Evolutionary conservation across 331 rosid species (phyloP), one percentile per base, ranked within the genome.

Genomic region (Malus hybrid): DNA sequence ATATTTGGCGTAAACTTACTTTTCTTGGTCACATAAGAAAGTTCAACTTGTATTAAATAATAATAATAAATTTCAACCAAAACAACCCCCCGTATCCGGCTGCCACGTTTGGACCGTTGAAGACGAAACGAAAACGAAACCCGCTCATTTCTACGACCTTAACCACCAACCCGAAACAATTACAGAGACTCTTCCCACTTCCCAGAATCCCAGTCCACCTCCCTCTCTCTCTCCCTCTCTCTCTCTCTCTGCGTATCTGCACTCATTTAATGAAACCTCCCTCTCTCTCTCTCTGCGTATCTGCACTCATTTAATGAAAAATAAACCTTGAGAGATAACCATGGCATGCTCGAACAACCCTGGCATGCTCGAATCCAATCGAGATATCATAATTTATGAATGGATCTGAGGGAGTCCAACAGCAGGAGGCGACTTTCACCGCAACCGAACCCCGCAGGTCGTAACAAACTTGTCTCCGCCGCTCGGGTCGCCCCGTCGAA

Each of bases 391-490:
- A 14, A 19, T 19, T 66, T 66, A 33, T 66, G 62, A 70, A 76
- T 79, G 80, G 78, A 69, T 77, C 73, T 78, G 44, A 54, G 28
- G 10, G 79, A 57, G 15, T 70, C 70, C 52, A 66, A 24, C 8
- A 20, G 70, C 56, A 79, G 69, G 55, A 54, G 71, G 36, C 67
- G 78, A 65, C 16, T 63, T 14, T 68, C 39, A 70, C 64, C 57
- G 7, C 10, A 52, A 2, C 42, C 39, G 14, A 77, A 77, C 77
- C 66, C 63, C 46, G 6, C 22, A 7, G 42, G 68, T 0, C 44
- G 44, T 27, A 6, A 32, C 3, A 66, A 5, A 34, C 28, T 8
- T 1, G 3, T 6, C 19, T 80, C 2, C 34, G 80, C 75, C 34
- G 64, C 65, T 42, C 54, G 39, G 14, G 44, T 75, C 13, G 22